Evolutionary conservation across 2,329 filamentous ascomycete genomes (phyloP).

Genomic region (Onygenales sp.): DNA sequence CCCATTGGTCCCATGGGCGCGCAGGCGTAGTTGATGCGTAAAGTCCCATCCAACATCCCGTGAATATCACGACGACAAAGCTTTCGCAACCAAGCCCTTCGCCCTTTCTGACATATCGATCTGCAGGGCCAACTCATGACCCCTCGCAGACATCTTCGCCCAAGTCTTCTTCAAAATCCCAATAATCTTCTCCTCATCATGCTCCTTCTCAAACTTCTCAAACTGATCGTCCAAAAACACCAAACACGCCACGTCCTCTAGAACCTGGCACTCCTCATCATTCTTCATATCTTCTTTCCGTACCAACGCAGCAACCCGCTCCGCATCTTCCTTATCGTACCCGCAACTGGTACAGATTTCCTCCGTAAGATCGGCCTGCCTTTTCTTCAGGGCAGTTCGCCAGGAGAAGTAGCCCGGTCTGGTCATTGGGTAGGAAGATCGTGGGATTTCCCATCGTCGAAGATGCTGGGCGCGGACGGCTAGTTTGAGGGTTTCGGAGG

Average conservation of each 20-base stretch:
- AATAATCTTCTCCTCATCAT: conserved; percentile 70
- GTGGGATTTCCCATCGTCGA: conserved; percentile 73
- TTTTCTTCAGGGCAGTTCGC: conserved; percentile 63
- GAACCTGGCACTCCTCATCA: conserved; percentile 50
- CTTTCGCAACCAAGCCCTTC: conserved; percentile 53
- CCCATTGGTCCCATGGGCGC: not conserved
- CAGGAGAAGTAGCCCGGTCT: conserved; percentile 70
- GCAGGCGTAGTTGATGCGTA: not conserved
- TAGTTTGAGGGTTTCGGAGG: conserved; percentile 59
- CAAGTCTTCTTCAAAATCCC: conserved; percentile 63
- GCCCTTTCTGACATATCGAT: conserved; percentile 57
- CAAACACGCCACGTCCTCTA: conserved; percentile 80
- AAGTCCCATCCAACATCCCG: conserved; percentile 8
- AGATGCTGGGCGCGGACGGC: conserved; percentile 82
- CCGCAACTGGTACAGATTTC: conserved; percentile 45
- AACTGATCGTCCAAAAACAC: conserved; percentile 85
- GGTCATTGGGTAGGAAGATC: conserved; percentile 62
- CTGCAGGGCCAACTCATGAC: conserved; percentile 54
- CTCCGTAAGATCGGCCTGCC: conserved; percentile 54
- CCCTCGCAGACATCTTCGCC: conserved; percentile 61
- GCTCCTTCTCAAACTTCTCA: conserved; percentile 63
- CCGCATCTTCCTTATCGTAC: conserved; percentile 45
- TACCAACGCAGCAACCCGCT: conserved; percentile 60
- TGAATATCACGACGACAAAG: conserved; percentile 37
- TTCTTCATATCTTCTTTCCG: conserved; percentile 62